Conservation (phyloP, 192 early-diverging fungal species). For the Entrophospora sp. region DNA sequence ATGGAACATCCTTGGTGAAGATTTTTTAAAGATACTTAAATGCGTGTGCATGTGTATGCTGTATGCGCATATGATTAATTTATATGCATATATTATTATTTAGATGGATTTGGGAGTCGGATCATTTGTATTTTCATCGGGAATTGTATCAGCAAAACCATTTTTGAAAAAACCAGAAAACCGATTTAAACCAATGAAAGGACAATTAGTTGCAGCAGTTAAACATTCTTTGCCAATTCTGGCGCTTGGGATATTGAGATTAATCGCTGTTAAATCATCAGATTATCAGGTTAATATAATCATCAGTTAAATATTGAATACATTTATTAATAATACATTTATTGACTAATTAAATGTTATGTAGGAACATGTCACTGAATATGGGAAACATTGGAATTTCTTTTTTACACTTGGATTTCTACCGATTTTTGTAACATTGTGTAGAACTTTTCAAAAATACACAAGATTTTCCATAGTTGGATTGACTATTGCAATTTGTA, state of each 20-base stretch:
- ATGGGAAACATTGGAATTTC: conserved; percentile 99
- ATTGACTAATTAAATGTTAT: no score
- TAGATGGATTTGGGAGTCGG: conserved; percentile 96
- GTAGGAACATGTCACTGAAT: conserved; percentile 87
- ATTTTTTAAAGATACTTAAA: no score
- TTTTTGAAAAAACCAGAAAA: conserved; percentile 36
- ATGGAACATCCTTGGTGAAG: conserved; percentile 74
- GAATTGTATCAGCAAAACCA: conserved; percentile 65
- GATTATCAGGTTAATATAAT: conserved; percentile 67
- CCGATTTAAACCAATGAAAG: conserved; percentile 21
- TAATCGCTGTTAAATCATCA: conserved; percentile 64
- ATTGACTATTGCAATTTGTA: conserved; percentile 37
- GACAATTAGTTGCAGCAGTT: conserved; percentile 32
- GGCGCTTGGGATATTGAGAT: conserved; percentile 61
- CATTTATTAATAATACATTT: no score
- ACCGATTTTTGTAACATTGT: conserved; percentile 65
- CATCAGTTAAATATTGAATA: not conserved
- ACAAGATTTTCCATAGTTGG: conserved; percentile 50
- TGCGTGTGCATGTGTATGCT: no score
- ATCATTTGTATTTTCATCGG: conserved; percentile 86
- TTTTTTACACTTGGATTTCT: conserved; percentile 88
- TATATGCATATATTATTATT: no score
- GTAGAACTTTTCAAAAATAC: conserved; percentile 40
- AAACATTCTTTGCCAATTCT: conserved; percentile 58
- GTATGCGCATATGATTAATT: no score